Percentiles rank a stretch among this genome's conserved stretches.
Evolutionary conservation across 2,329 filamentous ascomycete genomes (phyloP).

Genomic region (Aureobasidium namibiae): DNA sequence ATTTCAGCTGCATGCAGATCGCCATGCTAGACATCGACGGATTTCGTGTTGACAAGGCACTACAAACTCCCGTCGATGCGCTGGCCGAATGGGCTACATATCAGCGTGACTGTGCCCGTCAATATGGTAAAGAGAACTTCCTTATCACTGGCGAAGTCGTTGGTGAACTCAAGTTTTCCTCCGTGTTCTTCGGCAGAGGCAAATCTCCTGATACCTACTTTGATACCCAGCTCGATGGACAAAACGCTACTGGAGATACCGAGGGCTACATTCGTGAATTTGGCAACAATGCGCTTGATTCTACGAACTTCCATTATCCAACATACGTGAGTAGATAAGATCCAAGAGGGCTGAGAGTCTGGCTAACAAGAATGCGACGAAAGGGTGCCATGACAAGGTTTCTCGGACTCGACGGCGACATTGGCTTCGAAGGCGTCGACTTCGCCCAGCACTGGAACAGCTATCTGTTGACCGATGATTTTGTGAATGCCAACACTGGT

Average conservation of each 20-base stretch:
- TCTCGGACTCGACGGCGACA: conserved; percentile 50
- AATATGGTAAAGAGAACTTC: conserved; percentile 54
- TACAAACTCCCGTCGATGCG: conserved; percentile 54
- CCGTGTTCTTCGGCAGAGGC: conserved; percentile 54
- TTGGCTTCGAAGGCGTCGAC: conserved; percentile 45
- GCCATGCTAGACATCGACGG: conserved; percentile 56
- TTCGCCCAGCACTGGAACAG: conserved; percentile 47
- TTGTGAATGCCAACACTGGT: conserved; percentile 52
- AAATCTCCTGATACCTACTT: conserved; percentile 47
- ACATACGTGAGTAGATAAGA: conserved; percentile 33
- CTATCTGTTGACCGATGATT: conserved; percentile 23
- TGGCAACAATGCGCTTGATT: conserved; percentile 48
- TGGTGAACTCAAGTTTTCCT: conserved; percentile 51
- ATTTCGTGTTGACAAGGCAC: conserved; percentile 59
- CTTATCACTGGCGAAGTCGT: conserved; percentile 58
- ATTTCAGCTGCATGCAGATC: conserved; percentile 57
- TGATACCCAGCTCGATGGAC: conserved; percentile 38
- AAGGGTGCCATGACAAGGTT: conserved; percentile 49
- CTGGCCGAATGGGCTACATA: conserved; percentile 49
- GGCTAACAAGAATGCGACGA: neutral
- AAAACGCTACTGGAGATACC: conserved; percentile 38
- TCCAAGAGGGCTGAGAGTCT: neutral
- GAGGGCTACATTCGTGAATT: conserved; percentile 44
- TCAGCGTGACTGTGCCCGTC: conserved; percentile 48
- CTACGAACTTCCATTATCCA: conserved; percentile 55